These are phyloP conservation scores for Trichoderma reesei DNA, from an alignment of 495 filamentous ascomycete species.

Conservation along the genomic window DNA sequence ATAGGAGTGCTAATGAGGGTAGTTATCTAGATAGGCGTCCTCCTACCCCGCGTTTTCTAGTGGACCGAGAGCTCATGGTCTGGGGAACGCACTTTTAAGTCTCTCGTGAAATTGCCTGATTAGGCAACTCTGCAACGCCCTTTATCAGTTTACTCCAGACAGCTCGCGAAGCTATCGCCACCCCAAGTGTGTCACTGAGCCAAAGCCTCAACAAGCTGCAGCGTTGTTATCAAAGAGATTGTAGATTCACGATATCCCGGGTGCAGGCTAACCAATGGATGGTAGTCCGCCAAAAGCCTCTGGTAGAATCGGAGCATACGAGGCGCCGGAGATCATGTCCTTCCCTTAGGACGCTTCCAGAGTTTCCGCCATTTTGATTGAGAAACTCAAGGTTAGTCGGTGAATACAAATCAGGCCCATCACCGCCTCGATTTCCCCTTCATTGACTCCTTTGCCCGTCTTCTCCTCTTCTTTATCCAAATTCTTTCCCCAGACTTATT, in stretches of 20 bases:
- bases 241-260: background rate
- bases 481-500: background rate
- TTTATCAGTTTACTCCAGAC: background rate
- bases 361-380: background rate
- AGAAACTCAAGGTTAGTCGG: background rate
- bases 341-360: background rate
- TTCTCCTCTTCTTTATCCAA: background rate
- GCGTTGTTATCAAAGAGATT: background rate
- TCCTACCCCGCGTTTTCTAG: constrained; percentile 3
- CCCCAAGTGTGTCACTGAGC: background rate
- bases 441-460: background rate
- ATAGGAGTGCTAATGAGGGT: background rate
- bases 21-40: background rate
- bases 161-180: background rate
- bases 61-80: background rate
- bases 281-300: background rate
- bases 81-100: background rate
- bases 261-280: background rate
- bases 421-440: background rate
- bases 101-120: constrained; percentile 4
- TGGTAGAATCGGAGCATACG: background rate
- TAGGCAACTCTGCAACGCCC: background rate
- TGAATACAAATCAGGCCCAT: constrained; percentile 6
- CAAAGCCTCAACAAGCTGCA: background rate
- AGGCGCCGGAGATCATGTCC: constrained; percentile 1